phyloP scores from a whole-genome alignment of 2,329 filamentous ascomycete species.

The Thyridium curvatum region DNA sequence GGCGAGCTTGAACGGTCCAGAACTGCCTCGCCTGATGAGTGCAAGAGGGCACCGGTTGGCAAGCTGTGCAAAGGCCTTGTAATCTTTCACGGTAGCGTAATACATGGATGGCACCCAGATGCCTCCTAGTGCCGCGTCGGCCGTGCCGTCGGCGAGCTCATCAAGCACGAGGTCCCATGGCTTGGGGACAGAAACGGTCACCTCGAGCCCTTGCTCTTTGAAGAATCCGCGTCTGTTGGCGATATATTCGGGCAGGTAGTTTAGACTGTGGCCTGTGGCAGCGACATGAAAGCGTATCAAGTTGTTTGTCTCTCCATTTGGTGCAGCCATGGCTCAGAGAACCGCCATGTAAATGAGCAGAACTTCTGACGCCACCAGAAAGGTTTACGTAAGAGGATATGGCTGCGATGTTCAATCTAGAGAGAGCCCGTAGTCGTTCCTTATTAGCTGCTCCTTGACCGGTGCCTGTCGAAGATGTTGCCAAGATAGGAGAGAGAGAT shows the following conservation, averaged over 20 bases:
- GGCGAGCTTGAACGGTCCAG: constrained; percentile 2
- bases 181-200: constrained; percentile 16
- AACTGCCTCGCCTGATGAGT: neutral
- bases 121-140: constrained; percentile 9
- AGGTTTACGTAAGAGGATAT: neutral
- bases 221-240: constrained; percentile 20
- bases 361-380: too few relatives aligned
- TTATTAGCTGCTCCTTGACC: too few relatives aligned
- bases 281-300: constrained; percentile 11
- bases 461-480: too few relatives aligned
- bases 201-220: constrained; percentile 19
- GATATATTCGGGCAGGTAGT: constrained; percentile 23
- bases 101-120: constrained; percentile 10
- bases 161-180: constrained; percentile 18
- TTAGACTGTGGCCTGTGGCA: constrained; percentile 19
- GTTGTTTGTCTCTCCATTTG: too few relatives aligned
- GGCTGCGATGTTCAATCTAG: constrained; percentile 5
- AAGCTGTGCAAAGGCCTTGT: constrained; percentile 8
- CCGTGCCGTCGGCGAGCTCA: constrained; percentile 12
- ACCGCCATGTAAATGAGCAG: too few relatives aligned
- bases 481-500: too few relatives aligned
- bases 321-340: too few relatives aligned
- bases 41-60: constrained; percentile 7
- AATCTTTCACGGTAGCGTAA: constrained; percentile 3
- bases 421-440: too few relatives aligned